Evolutionary conservation across 257 asterid genomes (phyloP).

Genomic region (Marsdenia floribunda): DNA sequence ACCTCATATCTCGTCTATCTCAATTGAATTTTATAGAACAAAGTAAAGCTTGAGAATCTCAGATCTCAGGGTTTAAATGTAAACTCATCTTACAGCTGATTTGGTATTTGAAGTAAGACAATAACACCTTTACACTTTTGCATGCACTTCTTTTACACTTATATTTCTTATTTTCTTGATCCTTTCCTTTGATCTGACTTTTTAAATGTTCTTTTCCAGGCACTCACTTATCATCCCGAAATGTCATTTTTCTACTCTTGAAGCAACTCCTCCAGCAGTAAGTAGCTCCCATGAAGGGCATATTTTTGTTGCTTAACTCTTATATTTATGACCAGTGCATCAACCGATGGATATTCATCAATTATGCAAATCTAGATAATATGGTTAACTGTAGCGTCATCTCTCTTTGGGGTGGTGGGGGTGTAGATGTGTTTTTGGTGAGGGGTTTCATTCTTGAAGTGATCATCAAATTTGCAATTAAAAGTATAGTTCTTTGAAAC

Average conservation of each 20-base stretch:
- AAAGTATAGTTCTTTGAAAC: neutral
- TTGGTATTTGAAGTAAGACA: neutral
- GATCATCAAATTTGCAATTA: too few relatives aligned
- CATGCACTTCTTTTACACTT: neutral
- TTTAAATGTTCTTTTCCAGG: slow-evolving; percentile 34
- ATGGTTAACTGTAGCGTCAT: neutral
- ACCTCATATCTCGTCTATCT: neutral
- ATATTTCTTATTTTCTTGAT: neutral
- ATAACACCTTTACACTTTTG: neutral
- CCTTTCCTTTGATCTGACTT: slow-evolving; percentile 7
- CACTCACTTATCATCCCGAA: slow-evolving; percentile 90
- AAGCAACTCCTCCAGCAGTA: slow-evolving; percentile 85
- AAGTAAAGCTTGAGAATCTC: neutral
- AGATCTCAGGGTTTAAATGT: neutral
- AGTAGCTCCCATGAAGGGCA: slow-evolving; percentile 24
- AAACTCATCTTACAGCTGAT: neutral
- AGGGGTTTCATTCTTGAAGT: neutral
- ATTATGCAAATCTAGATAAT: neutral
- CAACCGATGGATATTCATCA: neutral
- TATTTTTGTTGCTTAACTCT: neutral
- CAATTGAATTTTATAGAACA: neutral
- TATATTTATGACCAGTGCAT: neutral
- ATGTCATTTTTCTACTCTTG: slow-evolving; percentile 73
- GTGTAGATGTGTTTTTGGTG: neutral
- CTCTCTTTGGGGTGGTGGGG: neutral